Evolutionary conservation across 2,329 filamentous ascomycete species (phyloP).

Genomic region (Cercospora janseana): DNA sequence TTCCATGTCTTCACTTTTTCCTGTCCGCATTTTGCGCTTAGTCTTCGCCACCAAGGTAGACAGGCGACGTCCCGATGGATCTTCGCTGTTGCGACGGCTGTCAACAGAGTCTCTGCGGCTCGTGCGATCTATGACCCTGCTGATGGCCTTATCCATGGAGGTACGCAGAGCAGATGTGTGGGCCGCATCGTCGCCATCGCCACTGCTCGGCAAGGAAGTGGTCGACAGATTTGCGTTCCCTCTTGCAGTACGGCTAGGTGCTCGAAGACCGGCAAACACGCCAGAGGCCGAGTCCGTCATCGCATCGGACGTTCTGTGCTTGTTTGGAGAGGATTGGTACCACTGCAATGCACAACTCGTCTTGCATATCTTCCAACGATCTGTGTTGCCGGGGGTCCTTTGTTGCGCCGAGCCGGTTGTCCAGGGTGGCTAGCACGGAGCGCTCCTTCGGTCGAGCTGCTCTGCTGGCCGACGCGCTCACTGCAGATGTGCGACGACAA

Average conservation of each 20-base stretch:
- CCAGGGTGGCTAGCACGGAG: background rate
- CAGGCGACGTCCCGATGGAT: slow-evolving; percentile 45
- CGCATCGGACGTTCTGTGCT: background rate
- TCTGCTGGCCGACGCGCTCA: too few species aligned
- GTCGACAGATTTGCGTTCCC: slow-evolving; percentile 32
- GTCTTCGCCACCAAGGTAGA: slow-evolving; percentile 46
- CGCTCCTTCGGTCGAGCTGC: too few species aligned
- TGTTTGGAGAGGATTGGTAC: slow-evolving; percentile 2
- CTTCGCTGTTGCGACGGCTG: slow-evolving; percentile 42
- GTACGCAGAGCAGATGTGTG: slow-evolving; percentile 30
- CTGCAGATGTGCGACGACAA: too few species aligned
- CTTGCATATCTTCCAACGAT: slow-evolving; percentile 7
- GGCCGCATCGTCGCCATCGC: slow-evolving; percentile 28
- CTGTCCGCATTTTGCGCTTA: slow-evolving; percentile 31
- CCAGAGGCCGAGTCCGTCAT: slow-evolving; percentile 1
- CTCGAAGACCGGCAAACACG: background rate
- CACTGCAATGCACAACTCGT: background rate
- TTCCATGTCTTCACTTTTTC: slow-evolving; percentile 14
- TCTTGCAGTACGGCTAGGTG: slow-evolving; percentile 30
- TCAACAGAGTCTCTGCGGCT: slow-evolving; percentile 39
- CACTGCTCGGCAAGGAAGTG: slow-evolving; percentile 31
- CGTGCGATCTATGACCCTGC: slow-evolving; percentile 40
- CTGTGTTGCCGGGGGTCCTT: background rate
- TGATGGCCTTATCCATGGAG: slow-evolving; percentile 42
- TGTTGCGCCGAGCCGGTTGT: too few species aligned